Percentiles rank a stretch among this genome's conserved stretches.
These are phyloP conservation scores for Coffea humblotiana DNA, from an alignment of 305 asterid species.

Conservation along the genomic window DNA sequence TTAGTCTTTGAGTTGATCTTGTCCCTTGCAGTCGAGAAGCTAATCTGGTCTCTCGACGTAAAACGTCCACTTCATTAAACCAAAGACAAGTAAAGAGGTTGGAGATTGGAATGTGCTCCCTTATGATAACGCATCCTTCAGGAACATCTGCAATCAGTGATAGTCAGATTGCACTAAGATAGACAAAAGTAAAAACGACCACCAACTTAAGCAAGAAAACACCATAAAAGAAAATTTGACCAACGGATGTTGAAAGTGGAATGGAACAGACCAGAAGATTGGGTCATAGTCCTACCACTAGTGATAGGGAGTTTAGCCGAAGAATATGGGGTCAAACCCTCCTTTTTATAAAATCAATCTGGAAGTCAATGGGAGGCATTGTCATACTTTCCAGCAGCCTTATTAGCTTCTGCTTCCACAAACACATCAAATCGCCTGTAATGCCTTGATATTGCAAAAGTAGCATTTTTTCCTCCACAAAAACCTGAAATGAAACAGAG, in stretches of 20 bases:
- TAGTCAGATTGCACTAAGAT: not conserved
- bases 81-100: constrained; percentile 86
- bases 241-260: not conserved
- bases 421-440: constrained; percentile 80
- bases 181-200: not conserved
- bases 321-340: constrained; percentile 74
- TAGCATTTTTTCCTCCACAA: constrained; percentile 83
- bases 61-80: constrained; percentile 93
- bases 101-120: constrained; percentile 76
- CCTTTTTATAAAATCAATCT: constrained; percentile 67
- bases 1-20: constrained; percentile 67
- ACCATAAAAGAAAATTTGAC: not conserved
- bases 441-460: constrained; percentile 87
- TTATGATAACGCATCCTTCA: constrained; percentile 84
- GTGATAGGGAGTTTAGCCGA: constrained; percentile 63
- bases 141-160: constrained; percentile 64
- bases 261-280: not conserved
- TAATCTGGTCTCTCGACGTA: constrained; percentile 86
- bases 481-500: constrained; percentile 43
- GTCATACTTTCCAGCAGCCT: constrained; percentile 73
- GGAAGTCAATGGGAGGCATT: constrained; percentile 79
- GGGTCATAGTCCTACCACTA: constrained; percentile 54
- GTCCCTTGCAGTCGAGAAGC: constrained; percentile 88
- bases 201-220: not conserved
- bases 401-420: constrained; percentile 86